These are phyloP conservation scores for Neolecta irregularis DNA, from an alignment of 1,139 yeast genomes.

Conservation along the genomic window DNA sequence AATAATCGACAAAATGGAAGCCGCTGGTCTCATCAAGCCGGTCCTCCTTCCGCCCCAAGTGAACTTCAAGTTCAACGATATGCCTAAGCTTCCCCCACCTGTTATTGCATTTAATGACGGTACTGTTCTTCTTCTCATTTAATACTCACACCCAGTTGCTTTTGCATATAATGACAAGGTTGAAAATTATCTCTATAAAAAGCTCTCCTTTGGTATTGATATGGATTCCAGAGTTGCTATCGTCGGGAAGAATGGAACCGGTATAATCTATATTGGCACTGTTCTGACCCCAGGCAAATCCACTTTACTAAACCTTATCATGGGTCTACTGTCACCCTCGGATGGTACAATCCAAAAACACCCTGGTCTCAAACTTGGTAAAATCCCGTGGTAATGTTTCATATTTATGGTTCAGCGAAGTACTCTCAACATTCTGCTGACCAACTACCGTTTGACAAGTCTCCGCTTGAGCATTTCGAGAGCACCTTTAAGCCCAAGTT, in stretches of 20 bases:
- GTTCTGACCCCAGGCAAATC: too few relatives aligned
- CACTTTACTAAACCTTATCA: slow-evolving; percentile 87
- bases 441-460: slow-evolving; percentile 86
- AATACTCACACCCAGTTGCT: slow-evolving; percentile 25
- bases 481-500: slow-evolving; percentile 42
- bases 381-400: slow-evolving; percentile 74
- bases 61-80: slow-evolving; percentile 85
- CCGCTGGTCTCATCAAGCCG: slow-evolving; percentile 90
- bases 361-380: slow-evolving; percentile 25
- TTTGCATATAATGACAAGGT: slow-evolving; percentile 79
- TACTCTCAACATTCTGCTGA: slow-evolving; percentile 98
- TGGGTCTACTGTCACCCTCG: slow-evolving; percentile 81
- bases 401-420: slow-evolving; percentile 95
- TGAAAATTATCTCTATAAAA: slow-evolving; percentile 78
- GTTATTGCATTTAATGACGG: slow-evolving; percentile 82
- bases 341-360: slow-evolving; percentile 92
- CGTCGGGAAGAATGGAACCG: slow-evolving; percentile 99
- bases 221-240: slow-evolving; percentile 98
- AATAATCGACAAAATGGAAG: slow-evolving; percentile 99
- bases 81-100: slow-evolving; percentile 97
- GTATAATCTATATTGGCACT: too few relatives aligned
- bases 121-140: slow-evolving; percentile 26
- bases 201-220: slow-evolving; percentile 93
- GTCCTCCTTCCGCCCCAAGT: slow-evolving; percentile 88
- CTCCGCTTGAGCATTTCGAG: slow-evolving; percentile 92